phyloP scores from a whole-genome alignment of 805 yeast species.

The Metschnikowia sp. region DNA sequence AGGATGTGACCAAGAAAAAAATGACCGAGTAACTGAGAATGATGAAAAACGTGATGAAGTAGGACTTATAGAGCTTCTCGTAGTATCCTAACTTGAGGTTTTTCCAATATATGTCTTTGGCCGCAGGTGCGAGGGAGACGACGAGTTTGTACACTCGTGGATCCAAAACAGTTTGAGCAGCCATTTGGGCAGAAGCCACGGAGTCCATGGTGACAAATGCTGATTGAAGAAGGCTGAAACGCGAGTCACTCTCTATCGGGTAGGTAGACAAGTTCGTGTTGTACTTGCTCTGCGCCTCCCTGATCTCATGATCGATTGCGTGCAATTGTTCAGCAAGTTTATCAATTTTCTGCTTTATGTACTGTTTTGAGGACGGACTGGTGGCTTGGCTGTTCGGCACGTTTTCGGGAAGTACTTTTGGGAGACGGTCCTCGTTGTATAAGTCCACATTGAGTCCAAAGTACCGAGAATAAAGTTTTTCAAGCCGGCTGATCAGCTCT shows the following conservation, averaged over 20 bases:
- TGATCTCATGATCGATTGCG: constrained; percentile 39
- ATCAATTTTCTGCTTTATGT: constrained; percentile 29
- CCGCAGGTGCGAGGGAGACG: constrained; percentile 45
- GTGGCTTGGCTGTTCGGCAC: constrained; percentile 12
- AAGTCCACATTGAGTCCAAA: constrained; percentile 44
- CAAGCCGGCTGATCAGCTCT: constrained; percentile 33
- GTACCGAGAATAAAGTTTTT: constrained; percentile 37
- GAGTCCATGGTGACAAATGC: constrained; percentile 50
- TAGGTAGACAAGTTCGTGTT: constrained; percentile 25
- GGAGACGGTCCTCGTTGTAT: constrained; percentile 30
- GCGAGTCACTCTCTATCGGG: constrained; percentile 23
- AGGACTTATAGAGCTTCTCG: constrained; percentile 36
- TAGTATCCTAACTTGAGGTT: constrained; percentile 43
- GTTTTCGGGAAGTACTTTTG: constrained; percentile 27
- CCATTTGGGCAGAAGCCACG: constrained; percentile 49
- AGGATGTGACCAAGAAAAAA: constrained; percentile 53
- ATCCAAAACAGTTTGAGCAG: constrained; percentile 44
- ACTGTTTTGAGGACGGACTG: constrained; percentile 9
- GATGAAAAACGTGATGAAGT: constrained; percentile 41
- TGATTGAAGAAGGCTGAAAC: constrained; percentile 38
- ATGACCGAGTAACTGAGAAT: constrained; percentile 49
- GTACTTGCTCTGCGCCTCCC: constrained; percentile 29
- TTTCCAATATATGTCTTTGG: constrained; percentile 44
- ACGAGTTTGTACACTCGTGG: constrained; percentile 43
- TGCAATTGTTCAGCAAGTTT: constrained; percentile 32